A percentile compares a stretch with the other conserved stretches of the same genome.
Evolutionary conservation across 108 stramenopile genomes (phyloP).

Genomic region (Conticribra guillardii): DNA sequence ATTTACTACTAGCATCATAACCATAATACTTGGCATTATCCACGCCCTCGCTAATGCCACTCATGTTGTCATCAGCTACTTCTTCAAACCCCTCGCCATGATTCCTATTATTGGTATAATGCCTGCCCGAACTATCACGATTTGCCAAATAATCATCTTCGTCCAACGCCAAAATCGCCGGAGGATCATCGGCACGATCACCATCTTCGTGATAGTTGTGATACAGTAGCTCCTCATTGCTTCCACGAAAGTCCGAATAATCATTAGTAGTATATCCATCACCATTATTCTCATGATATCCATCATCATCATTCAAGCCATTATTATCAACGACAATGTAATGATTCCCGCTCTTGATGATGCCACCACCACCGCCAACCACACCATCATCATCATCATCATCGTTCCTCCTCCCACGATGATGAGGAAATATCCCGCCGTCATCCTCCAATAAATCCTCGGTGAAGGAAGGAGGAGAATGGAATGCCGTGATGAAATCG

Average conservation of each 20-base stretch:
- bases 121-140: background rate
- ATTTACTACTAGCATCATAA: too few species aligned
- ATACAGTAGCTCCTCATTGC: too few species aligned
- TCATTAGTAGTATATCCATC: background rate
- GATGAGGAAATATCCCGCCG: conserved; percentile 1
- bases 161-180: background rate
- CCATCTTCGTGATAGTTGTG: background rate
- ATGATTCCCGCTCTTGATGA: too few species aligned
- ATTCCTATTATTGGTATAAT: background rate
- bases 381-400: background rate
- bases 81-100: background rate
- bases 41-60: background rate
- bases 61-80: background rate
- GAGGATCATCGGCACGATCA: conserved; percentile 6
- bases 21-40: too few species aligned
- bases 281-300: background rate
- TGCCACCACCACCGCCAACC: too few species aligned
- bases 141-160: conserved; percentile 9
- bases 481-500: conserved; percentile 23
- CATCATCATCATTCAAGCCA: too few species aligned
- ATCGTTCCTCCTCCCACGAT: background rate
- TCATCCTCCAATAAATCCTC: conserved; percentile 10
- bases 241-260: too few species aligned
- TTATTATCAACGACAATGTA: too few species aligned
- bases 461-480: conserved; percentile 6